These are phyloP conservation scores for Didymosphaeria variabile DNA, from an alignment of 2,329 filamentous ascomycete genomes.

Conservation along the genomic window DNA sequence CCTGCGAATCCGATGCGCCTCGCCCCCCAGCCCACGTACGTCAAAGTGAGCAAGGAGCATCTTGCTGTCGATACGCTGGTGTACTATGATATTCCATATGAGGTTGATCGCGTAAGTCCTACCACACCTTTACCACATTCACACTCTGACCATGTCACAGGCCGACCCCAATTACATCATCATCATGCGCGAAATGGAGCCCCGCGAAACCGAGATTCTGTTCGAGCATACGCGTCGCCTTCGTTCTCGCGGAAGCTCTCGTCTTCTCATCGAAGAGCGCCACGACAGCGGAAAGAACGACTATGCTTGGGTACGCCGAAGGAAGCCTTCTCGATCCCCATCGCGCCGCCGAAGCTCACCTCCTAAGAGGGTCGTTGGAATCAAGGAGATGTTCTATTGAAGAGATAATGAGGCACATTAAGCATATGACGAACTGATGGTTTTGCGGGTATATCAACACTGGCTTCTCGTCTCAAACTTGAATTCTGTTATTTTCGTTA, in stretches of 20 bases:
- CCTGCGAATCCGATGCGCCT: slow-evolving; percentile 44
- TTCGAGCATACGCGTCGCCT: slow-evolving; percentile 61
- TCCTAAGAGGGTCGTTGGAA: slow-evolving; percentile 40
- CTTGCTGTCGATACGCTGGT: slow-evolving; percentile 57
- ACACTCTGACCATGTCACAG: slow-evolving; percentile 35
- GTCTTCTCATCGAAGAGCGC: slow-evolving; percentile 55
- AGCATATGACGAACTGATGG: not conserved
- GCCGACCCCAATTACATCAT: slow-evolving; percentile 58
- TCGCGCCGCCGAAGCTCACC: slow-evolving; percentile 41
- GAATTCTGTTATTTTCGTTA: not conserved
- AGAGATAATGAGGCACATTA: not conserved
- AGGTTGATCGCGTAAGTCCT: slow-evolving; percentile 57
- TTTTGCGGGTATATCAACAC: not conserved
- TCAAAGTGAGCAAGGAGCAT: slow-evolving; percentile 58
- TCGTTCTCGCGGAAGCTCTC: slow-evolving; percentile 42
- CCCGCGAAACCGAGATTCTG: slow-evolving; percentile 58
- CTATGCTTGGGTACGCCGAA: slow-evolving; percentile 56
- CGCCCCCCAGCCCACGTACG: slow-evolving; percentile 53
- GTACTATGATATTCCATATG: slow-evolving; percentile 60
- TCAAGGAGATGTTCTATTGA: slow-evolving; percentile 46
- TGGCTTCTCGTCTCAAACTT: not conserved
- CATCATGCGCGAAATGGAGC: slow-evolving; percentile 59
- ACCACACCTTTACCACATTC: not conserved
- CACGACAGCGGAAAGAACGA: slow-evolving; percentile 50
- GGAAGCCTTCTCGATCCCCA: slow-evolving; percentile 42